phyloP scores from a whole-genome alignment of 192 early-diverging fungal species.

The Backusella mclennaniae region DNA sequence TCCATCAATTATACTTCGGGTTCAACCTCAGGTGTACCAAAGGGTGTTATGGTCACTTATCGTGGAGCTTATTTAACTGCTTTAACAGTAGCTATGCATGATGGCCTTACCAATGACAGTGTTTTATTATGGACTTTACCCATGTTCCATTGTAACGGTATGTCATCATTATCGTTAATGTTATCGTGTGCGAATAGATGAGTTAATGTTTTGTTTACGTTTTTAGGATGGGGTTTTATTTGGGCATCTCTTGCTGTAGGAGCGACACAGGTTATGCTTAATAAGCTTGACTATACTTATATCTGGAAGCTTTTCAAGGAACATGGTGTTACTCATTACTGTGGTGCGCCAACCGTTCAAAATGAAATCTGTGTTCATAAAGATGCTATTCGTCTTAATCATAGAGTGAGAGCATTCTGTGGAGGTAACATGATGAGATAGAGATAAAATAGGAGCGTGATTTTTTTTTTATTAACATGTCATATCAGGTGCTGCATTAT shows the following conservation, averaged over 20 bases:
- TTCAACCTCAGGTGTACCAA: too few relatives aligned
- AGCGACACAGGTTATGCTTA: slow-evolving; percentile 49
- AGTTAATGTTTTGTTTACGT: slow-evolving; percentile 1
- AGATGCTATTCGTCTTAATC: slow-evolving; percentile 29
- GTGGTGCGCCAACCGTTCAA: slow-evolving; percentile 61
- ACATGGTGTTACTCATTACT: slow-evolving; percentile 53
- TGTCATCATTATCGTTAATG: background rate
- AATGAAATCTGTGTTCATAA: slow-evolving; percentile 51
- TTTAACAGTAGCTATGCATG: slow-evolving; percentile 44
- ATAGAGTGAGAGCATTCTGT: slow-evolving; percentile 7
- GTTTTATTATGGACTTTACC: slow-evolving; percentile 55
- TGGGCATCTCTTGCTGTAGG: slow-evolving; percentile 20
- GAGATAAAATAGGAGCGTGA: background rate
- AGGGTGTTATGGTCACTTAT: slow-evolving; percentile 47
- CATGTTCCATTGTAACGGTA: slow-evolving; percentile 57
- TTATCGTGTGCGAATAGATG: background rate
- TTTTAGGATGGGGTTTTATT: slow-evolving; percentile 34
- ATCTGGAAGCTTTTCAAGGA: slow-evolving; percentile 52
- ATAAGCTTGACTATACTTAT: slow-evolving; percentile 51
- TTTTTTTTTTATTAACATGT: slow-evolving; percentile 29
- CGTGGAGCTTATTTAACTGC: slow-evolving; percentile 53
- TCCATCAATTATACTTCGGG: slow-evolving; percentile 52
- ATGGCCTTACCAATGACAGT: slow-evolving; percentile 40
- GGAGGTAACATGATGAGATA: slow-evolving; percentile 15
- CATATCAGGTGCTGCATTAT: slow-evolving; percentile 51